Evolutionary conservation across 2,329 filamentous ascomycete species (phyloP).

Genomic region (Colletotrichum shisoi): DNA sequence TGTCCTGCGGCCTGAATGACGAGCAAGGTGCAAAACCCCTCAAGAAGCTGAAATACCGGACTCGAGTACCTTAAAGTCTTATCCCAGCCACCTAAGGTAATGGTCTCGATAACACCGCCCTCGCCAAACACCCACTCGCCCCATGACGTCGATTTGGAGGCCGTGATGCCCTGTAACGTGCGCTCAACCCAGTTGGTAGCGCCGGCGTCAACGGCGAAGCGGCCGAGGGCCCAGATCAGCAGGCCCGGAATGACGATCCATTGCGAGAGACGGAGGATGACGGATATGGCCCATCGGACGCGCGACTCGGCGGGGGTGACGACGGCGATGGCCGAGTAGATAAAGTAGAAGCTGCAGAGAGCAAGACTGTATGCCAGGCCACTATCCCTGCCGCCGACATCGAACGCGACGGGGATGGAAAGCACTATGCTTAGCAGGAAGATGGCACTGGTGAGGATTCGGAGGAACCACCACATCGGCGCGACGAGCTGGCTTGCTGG

Average conservation of each 20-base stretch:
- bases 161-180: constrained; percentile 73
- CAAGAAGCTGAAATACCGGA: constrained; percentile 90
- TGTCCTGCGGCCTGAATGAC: constrained; percentile 96
- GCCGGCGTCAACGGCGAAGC: constrained; percentile 90
- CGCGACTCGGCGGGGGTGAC: constrained; percentile 80
- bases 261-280: constrained; percentile 77
- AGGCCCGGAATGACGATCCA: constrained; percentile 86
- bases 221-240: constrained; percentile 93
- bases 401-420: constrained; percentile 95
- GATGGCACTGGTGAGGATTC: constrained; percentile 78
- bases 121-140: constrained; percentile 89
- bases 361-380: constrained; percentile 92
- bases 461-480: constrained; percentile 83
- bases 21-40: constrained; percentile 94
- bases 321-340: constrained; percentile 82
- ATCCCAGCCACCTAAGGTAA: constrained; percentile 88
- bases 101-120: constrained; percentile 79
- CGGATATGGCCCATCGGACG: constrained; percentile 74
- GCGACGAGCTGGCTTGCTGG: constrained; percentile 44
- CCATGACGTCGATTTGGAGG: constrained; percentile 70
- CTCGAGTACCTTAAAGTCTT: constrained; percentile 87
- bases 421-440: constrained; percentile 94
- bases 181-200: constrained; percentile 81
- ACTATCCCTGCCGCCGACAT: constrained; percentile 94
- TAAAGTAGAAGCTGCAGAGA: constrained; percentile 88